A percentile compares a stretch with the other conserved stretches of the same genome.
Evolutionary conservation across 805 yeast species (phyloP).

Genomic region (Teunomyces funiuensis): DNA sequence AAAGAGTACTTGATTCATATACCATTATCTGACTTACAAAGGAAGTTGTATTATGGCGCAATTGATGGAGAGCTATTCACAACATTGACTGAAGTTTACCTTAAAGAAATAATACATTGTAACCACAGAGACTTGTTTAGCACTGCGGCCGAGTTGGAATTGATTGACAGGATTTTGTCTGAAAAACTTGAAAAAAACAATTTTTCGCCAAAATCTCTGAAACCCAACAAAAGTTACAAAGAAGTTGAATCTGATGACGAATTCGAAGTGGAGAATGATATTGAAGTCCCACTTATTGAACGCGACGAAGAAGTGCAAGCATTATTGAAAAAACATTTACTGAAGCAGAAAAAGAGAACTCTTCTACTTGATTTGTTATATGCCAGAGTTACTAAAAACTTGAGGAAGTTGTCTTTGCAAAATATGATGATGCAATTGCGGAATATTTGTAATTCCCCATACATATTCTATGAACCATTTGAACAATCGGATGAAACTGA

Average conservation of each 20-base stretch:
- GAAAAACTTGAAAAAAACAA: conserved; percentile 4
- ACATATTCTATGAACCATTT: conserved; percentile 76
- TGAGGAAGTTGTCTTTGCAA: conserved; percentile 47
- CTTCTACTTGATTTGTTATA: conserved; percentile 14
- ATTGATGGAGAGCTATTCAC: conserved; percentile 45
- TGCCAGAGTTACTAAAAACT: conserved; percentile 15
- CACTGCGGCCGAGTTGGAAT: conserved; percentile 16
- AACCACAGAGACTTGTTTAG: conserved; percentile 29
- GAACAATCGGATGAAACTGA: conserved; percentile 41
- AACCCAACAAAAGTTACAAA: conserved; percentile 6
- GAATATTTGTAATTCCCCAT: conserved; percentile 83
- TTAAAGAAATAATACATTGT: conserved; percentile 51
- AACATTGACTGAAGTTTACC: conserved; percentile 45
- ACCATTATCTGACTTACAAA: conserved; percentile 63
- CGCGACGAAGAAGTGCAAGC: neutral
- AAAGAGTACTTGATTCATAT: conserved; percentile 84
- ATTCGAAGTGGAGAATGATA: conserved; percentile 14
- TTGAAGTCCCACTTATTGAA: neutral
- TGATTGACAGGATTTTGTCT: conserved; percentile 42
- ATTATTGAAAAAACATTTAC: neutral
- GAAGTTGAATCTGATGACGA: conserved; percentile 35
- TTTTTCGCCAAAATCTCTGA: neutral
- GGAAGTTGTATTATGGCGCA: conserved; percentile 56
- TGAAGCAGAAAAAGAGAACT: conserved; percentile 10
- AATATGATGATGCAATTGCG: conserved; percentile 83